Evolutionary conservation across 129 eudicot genomes (phyloP), one percentile per base, ranked within the genome.

Genomic region (sunflower (Helianthus annuus)): DNA sequence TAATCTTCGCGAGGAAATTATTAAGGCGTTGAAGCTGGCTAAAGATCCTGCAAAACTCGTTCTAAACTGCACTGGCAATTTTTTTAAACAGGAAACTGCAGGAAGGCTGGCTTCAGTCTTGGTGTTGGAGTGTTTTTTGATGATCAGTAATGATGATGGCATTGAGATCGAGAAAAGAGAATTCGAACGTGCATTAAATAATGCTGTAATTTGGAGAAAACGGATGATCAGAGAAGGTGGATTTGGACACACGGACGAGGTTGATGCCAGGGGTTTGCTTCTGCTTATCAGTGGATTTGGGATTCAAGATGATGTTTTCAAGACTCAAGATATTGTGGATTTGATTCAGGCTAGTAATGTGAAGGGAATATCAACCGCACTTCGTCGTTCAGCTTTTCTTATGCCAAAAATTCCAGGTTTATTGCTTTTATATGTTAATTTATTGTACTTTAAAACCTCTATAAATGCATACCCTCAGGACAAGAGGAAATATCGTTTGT

Each of bases 261-360:
- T 64, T 17, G 97, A 91, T 82, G 89, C 97, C 15, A 53, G 85
- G 63, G 97, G 97, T 34, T 83, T 91, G 75, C 84, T 91, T 27
- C 38, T 87, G 69, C 72, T 91, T 56, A 65, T 91, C 39, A 76
- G 91, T 42, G 76, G 97, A 59, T 91, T 83, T 70, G 97, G 97
- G 45, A 69, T 91, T 58, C 91, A 89, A 1, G 71, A 69, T 64
- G 5, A 1, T 11, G 64, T 27, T 45, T 91, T 91, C 73, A 76
- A 17, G 32, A 64, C 7, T 69, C 83, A 78, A 16, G 89, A 88
- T 82, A 19, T 87, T 13, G 34, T 68, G 82, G 85, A 91, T 66
- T 75, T 91, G 95, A 68, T 83, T 45, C 55, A 48, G 6, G 83
- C 77, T 7, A 49, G 83, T 71, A 75, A 78, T 63, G 75, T 69